phyloP scores from a whole-genome alignment of 805 yeast species.

The Ogataea chonburiensis region DNA sequence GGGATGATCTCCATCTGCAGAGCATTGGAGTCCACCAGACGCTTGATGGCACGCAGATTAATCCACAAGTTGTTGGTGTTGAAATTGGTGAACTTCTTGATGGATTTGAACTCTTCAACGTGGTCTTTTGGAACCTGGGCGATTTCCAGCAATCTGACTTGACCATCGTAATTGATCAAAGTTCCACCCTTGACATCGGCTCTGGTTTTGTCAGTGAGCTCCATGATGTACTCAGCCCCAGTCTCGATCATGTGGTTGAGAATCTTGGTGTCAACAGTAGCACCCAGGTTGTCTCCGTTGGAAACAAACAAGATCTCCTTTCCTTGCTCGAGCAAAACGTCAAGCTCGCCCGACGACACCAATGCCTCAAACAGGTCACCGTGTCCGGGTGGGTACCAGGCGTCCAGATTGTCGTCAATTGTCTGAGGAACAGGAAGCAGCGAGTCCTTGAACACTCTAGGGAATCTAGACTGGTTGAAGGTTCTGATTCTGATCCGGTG shows the following conservation, averaged over 20 bases:
- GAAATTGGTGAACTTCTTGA: constrained; percentile 96
- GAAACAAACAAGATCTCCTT: constrained; percentile 94
- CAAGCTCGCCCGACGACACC: constrained; percentile 87
- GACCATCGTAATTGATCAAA: constrained; percentile 91
- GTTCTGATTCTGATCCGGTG: constrained; percentile 94
- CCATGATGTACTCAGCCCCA: constrained; percentile 95
- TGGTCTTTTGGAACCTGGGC: constrained; percentile 99
- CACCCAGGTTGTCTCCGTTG: constrained; percentile 98
- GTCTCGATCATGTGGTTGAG: constrained; percentile 91
- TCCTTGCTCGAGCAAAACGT: constrained; percentile 84
- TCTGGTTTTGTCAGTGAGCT: constrained; percentile 96
- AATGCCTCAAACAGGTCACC: constrained; percentile 95
- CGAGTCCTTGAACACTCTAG: constrained; percentile 95
- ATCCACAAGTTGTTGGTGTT: constrained; percentile 99
- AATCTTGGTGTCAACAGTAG: constrained; percentile 91
- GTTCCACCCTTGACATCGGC: constrained; percentile 99
- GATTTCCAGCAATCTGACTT: constrained; percentile 90
- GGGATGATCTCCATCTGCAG: constrained; percentile 94
- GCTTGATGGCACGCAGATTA: constrained; percentile 89
- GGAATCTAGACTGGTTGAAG: constrained; percentile 97
- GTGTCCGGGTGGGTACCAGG: constrained; percentile 99
- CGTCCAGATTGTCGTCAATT: constrained; percentile 68
- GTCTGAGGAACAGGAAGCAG: constrained; percentile 87
- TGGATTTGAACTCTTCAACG: constrained; percentile 95
- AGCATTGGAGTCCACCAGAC: constrained; percentile 79